Conservation (phyloP, 495 filamentous ascomycete genomes). For the Xeromyces bisporus region DNA sequence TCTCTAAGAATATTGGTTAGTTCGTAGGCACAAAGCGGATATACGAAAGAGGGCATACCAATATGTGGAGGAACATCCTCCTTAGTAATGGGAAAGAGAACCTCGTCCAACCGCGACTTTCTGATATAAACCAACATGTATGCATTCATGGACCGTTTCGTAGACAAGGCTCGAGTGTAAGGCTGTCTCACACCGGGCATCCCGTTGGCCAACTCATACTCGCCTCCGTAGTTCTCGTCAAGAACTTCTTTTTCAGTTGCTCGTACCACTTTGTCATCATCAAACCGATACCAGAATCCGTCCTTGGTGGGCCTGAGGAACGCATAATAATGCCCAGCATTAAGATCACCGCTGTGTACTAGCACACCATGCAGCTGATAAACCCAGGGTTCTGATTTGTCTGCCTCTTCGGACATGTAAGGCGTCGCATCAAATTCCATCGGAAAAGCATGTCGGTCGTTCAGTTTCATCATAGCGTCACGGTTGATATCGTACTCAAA, state of each 20-base stretch:
- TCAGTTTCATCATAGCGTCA: slow-evolving; percentile 98
- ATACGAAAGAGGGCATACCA: slow-evolving; percentile 28
- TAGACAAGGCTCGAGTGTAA: slow-evolving; percentile 46
- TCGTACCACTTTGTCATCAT: slow-evolving; percentile 89
- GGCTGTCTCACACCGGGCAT: slow-evolving; percentile 41
- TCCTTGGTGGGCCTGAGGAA: slow-evolving; percentile 88
- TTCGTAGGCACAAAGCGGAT: neutral
- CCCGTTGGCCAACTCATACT: slow-evolving; percentile 51
- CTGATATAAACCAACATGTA: slow-evolving; percentile 99
- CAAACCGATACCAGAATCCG: slow-evolving; percentile 90
- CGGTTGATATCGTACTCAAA: slow-evolving; percentile 95
- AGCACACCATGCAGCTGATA: slow-evolving; percentile 92
- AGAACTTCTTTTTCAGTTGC: slow-evolving; percentile 82
- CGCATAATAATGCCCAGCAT: slow-evolving; percentile 98
- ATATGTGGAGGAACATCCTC: slow-evolving; percentile 75
- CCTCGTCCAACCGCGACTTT: slow-evolving; percentile 61
- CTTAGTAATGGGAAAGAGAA: slow-evolving; percentile 55
- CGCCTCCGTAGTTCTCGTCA: slow-evolving; percentile 93
- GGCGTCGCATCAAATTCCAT: slow-evolving; percentile 79
- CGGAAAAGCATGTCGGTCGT: slow-evolving; percentile 94
- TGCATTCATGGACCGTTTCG: slow-evolving; percentile 61
- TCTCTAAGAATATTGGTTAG: slow-evolving; percentile 26
- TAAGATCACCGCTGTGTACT: slow-evolving; percentile 90
- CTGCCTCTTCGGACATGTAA: slow-evolving; percentile 75
- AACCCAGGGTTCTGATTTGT: slow-evolving; percentile 71